A percentile compares a stretch with the other conserved stretches of the same genome.
Evolutionary conservation across 257 asterid species (phyloP).

Genomic region (Asclepias syriaca): DNA sequence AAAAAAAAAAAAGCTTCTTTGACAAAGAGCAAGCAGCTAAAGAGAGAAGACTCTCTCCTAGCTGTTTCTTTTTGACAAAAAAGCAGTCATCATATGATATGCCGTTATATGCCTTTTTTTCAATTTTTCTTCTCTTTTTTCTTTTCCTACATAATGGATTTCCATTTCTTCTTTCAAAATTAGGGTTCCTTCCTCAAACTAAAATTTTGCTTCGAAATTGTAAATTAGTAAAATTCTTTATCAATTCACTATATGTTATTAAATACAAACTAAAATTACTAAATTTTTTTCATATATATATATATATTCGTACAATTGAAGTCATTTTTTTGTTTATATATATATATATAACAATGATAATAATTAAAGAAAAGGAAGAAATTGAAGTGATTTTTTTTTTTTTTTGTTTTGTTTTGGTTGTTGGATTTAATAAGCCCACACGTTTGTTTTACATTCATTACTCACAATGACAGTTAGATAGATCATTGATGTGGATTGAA

Average conservation of each 20-base stretch:
- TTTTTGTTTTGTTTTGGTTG: no score
- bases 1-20: not conserved
- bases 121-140: no score
- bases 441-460: not conserved
- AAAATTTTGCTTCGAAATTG: no score
- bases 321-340: no score
- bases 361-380: no score
- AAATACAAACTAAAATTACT: no score
- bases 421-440: not conserved
- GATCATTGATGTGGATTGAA: not conserved
- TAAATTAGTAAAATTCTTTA: no score
- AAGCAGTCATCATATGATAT: constrained; percentile 8
- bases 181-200: not conserved
- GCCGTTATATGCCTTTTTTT: constrained; percentile 16
- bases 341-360: no score
- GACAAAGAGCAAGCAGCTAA: constrained; percentile 5
- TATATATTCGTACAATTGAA: no score
- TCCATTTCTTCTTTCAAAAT: not conserved
- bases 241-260: no score
- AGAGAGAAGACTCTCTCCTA: not conserved
- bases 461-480: not conserved
- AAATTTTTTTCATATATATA: no score
- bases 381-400: no score
- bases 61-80: constrained; percentile 17
- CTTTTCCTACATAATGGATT: not conserved